Base-by-base conservation (phyloP, 2,329 filamentous ascomycete species). In the Cercospora sojina region DNA sequence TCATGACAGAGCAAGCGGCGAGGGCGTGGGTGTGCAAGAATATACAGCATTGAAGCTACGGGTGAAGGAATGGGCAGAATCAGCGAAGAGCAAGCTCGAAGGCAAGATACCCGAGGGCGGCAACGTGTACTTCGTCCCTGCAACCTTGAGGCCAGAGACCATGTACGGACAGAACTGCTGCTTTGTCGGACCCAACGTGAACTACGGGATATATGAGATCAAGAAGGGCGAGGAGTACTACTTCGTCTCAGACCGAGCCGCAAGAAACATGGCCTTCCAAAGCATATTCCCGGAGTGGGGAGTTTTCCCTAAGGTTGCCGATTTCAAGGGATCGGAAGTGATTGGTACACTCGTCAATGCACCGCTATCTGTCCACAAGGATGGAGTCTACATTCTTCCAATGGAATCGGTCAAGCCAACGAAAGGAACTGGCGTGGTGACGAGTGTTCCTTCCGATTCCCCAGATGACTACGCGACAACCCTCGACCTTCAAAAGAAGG, bases 161-260 rank as follows among this genome's bases (percentile, higher is more conserved):
- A 98, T 99, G 94, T 99, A 98, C 77, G 96, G 96, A 47, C 95
- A 98, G 80, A 96, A 89, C 3, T 96, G 92, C 81, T 97, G 93
- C 79, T 99, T 98, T 74, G 92, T 99, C 57, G 92, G 93, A 3
- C 94, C 95, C 9, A 91, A 90, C 76, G 90, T 98, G 75, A 87
- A 85, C 53, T 99, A 99, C 75, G 94, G 94, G 59, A 82, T 99
- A 69, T 97, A 92, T 85, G 91, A 92, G 79, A 87, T 88, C 55
- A 75, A 77, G 32, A 76, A 77, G 69, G 81, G 81, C 38, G 79
- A 77, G 70, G 91, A 96, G 72, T 97, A 92, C 81, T 95, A 89
- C 76, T 84, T 98, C 67, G 85, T 93, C 70, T 96, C 91, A 13
- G 89, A 95, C 72, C 86, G 92, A 66, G 89, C 88, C 59, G 93